These are phyloP conservation scores for Orbilia javanica DNA, from an alignment of 2,329 filamentous ascomycete genomes.

Conservation along the genomic window DNA sequence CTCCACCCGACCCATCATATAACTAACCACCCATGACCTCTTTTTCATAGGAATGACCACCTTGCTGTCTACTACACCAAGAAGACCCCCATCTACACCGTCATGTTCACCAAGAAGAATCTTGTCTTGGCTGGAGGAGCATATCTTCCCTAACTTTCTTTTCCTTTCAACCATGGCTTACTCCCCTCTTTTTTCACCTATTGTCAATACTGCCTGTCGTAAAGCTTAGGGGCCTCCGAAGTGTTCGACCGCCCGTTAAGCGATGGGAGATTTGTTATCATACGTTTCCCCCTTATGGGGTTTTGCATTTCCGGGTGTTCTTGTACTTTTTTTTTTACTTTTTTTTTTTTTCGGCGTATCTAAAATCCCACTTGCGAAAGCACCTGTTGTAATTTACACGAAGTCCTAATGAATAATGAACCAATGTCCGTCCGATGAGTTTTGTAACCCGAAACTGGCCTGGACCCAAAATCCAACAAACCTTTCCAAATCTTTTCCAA, in stretches of 20 bases:
- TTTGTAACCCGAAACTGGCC: constrained; percentile 1
- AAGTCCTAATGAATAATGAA: constrained; percentile 34
- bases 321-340: constrained; percentile 11
- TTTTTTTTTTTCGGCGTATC: no score
- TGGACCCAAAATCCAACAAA: constrained; percentile 53
- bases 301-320: constrained; percentile 18
- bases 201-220: neutral
- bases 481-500: neutral
- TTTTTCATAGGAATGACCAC: constrained; percentile 79
- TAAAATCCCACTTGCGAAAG: neutral
- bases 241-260: constrained; percentile 39
- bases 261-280: neutral
- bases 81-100: constrained; percentile 93
- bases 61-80: constrained; percentile 96
- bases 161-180: constrained; percentile 63
- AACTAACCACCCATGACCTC: constrained; percentile 68
- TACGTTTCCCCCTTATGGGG: neutral
- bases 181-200: constrained; percentile 35
- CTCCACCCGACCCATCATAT: constrained; percentile 59
- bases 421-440: no score
- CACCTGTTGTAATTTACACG: neutral
- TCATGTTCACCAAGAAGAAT: constrained; percentile 95
- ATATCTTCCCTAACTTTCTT: constrained; percentile 50
- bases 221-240: constrained; percentile 30
- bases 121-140: constrained; percentile 76